Conservation (phyloP, 148 eudicot genomes). For the Hydrangea macrophylla region DNA sequence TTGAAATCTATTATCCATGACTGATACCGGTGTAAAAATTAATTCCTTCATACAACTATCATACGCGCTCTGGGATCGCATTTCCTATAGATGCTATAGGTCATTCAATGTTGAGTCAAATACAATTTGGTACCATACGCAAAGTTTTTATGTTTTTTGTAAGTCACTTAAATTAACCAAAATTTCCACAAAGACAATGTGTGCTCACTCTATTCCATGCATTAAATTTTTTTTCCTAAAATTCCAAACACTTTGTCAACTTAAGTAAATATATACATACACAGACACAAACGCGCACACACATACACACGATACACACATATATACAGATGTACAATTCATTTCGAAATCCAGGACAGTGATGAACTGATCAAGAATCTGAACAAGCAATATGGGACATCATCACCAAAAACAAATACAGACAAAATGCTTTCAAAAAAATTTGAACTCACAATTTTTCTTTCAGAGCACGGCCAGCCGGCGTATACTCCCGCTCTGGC, state of each 20-base stretch:
- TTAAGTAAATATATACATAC: background rate
- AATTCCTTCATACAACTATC: too few relatives aligned
- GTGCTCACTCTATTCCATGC: background rate
- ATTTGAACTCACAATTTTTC: slow-evolving; percentile 68
- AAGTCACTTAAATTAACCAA: too few relatives aligned
- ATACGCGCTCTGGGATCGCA: too few relatives aligned
- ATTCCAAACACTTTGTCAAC: background rate
- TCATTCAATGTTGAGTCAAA: too few relatives aligned
- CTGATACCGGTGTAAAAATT: too few relatives aligned
- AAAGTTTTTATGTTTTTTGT: too few relatives aligned
- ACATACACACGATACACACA: too few relatives aligned
- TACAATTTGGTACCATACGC: too few relatives aligned
- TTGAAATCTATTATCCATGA: too few relatives aligned
- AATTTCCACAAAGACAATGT: background rate
- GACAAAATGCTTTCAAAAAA: background rate
- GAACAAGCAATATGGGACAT: background rate
- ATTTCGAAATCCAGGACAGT: background rate
- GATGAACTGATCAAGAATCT: background rate
- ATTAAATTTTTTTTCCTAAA: background rate
- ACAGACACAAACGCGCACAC: too few relatives aligned
- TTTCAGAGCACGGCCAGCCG: slow-evolving; percentile 84
- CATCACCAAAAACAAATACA: background rate
- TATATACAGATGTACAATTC: too few relatives aligned
- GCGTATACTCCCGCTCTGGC: slow-evolving; percentile 73
- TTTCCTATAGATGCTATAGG: too few relatives aligned